Conservation (phyloP, 1,284 basidiomycete species). For the Apiotrichum veenhuisii region DNA sequence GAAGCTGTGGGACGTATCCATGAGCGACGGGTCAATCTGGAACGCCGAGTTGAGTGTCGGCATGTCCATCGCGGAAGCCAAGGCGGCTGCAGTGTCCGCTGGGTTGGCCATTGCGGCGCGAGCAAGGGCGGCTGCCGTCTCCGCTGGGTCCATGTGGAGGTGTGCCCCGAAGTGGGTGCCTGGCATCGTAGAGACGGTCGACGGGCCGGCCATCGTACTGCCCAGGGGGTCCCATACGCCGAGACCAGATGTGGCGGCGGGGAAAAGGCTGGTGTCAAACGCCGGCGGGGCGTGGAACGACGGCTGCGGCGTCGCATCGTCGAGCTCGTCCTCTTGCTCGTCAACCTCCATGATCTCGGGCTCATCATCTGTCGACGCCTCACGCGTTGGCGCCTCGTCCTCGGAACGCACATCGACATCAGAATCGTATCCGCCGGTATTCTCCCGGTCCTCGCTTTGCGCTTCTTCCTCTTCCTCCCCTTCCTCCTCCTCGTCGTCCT, state of each 20-base stretch:
- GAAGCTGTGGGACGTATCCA: background rate
- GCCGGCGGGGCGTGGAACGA: background rate
- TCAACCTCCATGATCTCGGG: background rate
- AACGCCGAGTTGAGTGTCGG: background rate
- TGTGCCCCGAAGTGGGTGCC: background rate
- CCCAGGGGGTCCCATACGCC: background rate
- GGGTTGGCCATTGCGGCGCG: background rate
- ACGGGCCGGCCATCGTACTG: no score
- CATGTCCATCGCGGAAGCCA: no score
- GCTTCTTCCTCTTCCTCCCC: conserved; percentile 1
- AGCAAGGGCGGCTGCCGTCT: background rate
- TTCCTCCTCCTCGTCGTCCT: conserved; percentile 16
- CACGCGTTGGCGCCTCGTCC: background rate
- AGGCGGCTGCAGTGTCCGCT: background rate
- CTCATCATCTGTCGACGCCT: background rate
- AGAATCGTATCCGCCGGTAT: background rate
- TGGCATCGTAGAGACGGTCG: background rate
- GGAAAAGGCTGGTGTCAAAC: background rate
- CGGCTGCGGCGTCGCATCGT: background rate
- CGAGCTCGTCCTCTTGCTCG: background rate
- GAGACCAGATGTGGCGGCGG: background rate
- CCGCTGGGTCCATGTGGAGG: background rate
- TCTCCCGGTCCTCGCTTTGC: background rate
- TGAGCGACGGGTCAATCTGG: background rate
- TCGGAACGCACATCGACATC: background rate